Evolutionary conservation across 2,329 filamentous ascomycete genomes (phyloP), one percentile per base, ranked within the genome.

Genomic region (Penicillium sclerotiorum): DNA sequence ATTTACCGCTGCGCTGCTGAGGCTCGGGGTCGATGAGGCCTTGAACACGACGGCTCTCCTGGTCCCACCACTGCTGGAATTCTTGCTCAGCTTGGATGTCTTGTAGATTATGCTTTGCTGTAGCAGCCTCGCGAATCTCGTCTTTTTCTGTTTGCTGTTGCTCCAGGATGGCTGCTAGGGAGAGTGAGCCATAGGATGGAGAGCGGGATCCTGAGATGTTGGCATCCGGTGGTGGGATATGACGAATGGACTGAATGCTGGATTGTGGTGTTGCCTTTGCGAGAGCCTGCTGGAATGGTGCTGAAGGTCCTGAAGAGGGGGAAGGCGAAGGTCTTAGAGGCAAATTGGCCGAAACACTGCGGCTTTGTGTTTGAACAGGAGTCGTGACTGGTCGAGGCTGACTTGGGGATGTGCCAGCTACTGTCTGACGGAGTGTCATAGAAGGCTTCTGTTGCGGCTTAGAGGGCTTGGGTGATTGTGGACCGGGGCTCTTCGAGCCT

Each of bases 1-100:
- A 28, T 33, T 55, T 61, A 3, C 52, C 48, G 12, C 49, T 35
- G 12, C 45, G 43, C 40, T 61, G 49, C 21, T 52, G 53, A 8
- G 33, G 37, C 27, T 22, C 39, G 2, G 56, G 40, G 9, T 59
- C 65, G 5, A 64, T 49, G 15, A 71, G 52, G 2, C 66, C 64
- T 54, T 70, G 69, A 7, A 71, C 58, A 23, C 70, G 64, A 50
- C 66, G 68, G 45, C 69, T 71, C 44, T 71, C 68, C 48, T 72
- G 64, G 20, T 73, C 68, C 68, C 68, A 71, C 70, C 70, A 73
- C 67, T 95, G 86, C 67, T 96, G 90, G 67, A 99, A 99, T 44
- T 90, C 90, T 66, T 99, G 94, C 71, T 99, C 94, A 58, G 94
- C 85, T 68, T 99, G 94, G 51, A 99, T 99, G 56, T 97, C 94